Conservation (phyloP, 345 rosid species). For the Fremontodendron californicum region DNA sequence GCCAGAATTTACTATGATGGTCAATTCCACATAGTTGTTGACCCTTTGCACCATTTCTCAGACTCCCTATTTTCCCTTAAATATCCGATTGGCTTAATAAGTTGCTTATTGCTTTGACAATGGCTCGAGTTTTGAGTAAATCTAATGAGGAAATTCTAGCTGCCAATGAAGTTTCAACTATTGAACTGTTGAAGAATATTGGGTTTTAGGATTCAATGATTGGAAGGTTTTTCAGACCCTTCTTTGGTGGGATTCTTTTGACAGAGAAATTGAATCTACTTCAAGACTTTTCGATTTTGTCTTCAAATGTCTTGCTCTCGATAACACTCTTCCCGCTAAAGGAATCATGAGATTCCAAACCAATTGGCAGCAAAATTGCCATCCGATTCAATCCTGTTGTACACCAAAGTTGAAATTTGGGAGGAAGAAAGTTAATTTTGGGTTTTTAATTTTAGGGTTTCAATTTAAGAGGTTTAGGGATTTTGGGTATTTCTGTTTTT, state of each 20-base stretch:
- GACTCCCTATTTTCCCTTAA: slow-evolving; percentile 56
- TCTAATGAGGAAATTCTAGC: too few species aligned
- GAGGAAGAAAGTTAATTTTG: too few species aligned
- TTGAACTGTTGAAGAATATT: too few species aligned
- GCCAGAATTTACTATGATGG: slow-evolving; percentile 56
- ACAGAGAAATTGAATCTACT: slow-evolving; percentile 65
- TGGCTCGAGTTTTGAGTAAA: too few species aligned
- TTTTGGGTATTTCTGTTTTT: too few species aligned
- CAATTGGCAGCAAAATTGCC: slow-evolving; percentile 64
- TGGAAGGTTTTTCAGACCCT: slow-evolving; percentile 70
- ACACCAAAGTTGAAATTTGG: slow-evolving; percentile 56
- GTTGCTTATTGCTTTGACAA: too few species aligned
- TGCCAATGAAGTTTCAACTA: too few species aligned
- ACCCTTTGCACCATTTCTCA: slow-evolving; percentile 69
- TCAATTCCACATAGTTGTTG: slow-evolving; percentile 72
- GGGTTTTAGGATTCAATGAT: too few species aligned
- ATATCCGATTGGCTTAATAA: slow-evolving; percentile 87
- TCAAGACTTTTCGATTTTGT: slow-evolving; percentile 76
- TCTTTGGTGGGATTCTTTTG: slow-evolving; percentile 89
- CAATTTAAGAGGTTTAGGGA: too few species aligned
- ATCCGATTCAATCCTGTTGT: slow-evolving; percentile 38
- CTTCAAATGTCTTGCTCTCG: slow-evolving; percentile 88
- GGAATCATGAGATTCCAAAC: slow-evolving; percentile 72
- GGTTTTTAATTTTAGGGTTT: too few species aligned
- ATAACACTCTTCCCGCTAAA: slow-evolving; percentile 68